Conservation (phyloP, 306 rosid genomes). For the Gillenia trifoliata region DNA sequence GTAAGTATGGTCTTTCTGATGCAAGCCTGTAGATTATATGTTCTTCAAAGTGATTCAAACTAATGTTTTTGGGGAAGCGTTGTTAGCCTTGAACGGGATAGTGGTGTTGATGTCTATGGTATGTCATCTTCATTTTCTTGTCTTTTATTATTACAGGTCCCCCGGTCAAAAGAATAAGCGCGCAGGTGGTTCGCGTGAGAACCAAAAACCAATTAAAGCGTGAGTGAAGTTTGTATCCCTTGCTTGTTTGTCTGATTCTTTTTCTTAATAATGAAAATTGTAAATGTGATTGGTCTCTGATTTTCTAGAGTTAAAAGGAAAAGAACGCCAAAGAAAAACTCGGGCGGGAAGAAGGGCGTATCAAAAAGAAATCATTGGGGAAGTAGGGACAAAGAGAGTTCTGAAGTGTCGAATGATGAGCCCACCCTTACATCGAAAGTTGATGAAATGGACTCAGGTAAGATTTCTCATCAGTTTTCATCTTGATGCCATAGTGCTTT, state of each 20-base stretch:
- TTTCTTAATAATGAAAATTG: conserved; percentile 8
- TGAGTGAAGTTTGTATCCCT: conserved; percentile 38
- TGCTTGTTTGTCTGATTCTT: conserved; percentile 14
- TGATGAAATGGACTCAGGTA: conserved; percentile 63
- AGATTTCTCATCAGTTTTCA: conserved; percentile 17
- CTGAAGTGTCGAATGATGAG: conserved; percentile 52
- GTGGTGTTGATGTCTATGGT: neutral
- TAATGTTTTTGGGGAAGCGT: neutral
- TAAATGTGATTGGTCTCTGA: conserved; percentile 14
- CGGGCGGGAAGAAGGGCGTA: conserved; percentile 31
- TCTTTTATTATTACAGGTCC: conserved; percentile 43
- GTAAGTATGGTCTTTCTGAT: conserved; percentile 47
- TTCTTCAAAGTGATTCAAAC: neutral
- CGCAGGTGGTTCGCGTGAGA: conserved; percentile 27
- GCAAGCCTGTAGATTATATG: neutral
- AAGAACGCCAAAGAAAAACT: conserved; percentile 50
- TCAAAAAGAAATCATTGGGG: conserved; percentile 35
- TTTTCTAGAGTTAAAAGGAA: conserved; percentile 56
- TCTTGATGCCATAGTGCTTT: neutral
- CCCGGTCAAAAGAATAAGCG: conserved; percentile 41
- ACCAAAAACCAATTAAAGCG: conserved; percentile 45
- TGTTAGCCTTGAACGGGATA: neutral
- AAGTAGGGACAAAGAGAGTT: conserved; percentile 58
- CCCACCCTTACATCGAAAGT: conserved; percentile 31
- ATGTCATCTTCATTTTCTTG: conserved; percentile 22